Evolutionary conservation across 2,329 filamentous ascomycete genomes (phyloP).

Genomic region (Penicillium sp.): DNA sequence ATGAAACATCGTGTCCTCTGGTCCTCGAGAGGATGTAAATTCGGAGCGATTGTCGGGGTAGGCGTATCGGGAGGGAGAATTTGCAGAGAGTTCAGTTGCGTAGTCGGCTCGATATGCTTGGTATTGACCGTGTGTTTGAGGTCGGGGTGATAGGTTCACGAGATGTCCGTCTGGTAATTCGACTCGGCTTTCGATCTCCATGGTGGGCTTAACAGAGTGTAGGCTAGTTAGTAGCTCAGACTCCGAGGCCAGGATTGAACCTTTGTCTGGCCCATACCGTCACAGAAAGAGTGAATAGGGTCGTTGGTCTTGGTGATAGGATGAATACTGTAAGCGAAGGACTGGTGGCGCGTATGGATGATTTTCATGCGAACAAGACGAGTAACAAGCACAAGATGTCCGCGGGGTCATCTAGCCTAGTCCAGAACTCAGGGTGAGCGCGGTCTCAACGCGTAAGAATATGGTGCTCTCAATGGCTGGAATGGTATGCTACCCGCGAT

Average conservation of each 20-base stretch:
- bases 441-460: conserved; percentile 26
- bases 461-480: conserved; percentile 19
- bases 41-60: conserved; percentile 10
- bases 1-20: conserved; percentile 18
- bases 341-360: conserved; percentile 3
- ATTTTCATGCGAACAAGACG: conserved; percentile 7
- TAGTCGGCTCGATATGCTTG: conserved; percentile 25
- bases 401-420: conserved; percentile 12
- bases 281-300: neutral
- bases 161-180: conserved; percentile 35
- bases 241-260: conserved; percentile 21
- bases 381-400: conserved; percentile 7
- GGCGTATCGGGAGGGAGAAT: conserved; percentile 6
- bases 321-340: conserved; percentile 5
- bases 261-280: conserved; percentile 24
- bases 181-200: conserved; percentile 30
- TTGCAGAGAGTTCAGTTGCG: conserved; percentile 12
- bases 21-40: conserved; percentile 6
- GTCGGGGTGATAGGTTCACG: conserved; percentile 35
- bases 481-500: conserved; percentile 21
- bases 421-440: neutral
- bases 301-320: neutral
- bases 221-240: conserved; percentile 15
- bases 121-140: conserved; percentile 16
- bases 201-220: conserved; percentile 19